phyloP scores from a whole-genome alignment of 106 monocot species.

The Dendrobium nobile region DNA sequence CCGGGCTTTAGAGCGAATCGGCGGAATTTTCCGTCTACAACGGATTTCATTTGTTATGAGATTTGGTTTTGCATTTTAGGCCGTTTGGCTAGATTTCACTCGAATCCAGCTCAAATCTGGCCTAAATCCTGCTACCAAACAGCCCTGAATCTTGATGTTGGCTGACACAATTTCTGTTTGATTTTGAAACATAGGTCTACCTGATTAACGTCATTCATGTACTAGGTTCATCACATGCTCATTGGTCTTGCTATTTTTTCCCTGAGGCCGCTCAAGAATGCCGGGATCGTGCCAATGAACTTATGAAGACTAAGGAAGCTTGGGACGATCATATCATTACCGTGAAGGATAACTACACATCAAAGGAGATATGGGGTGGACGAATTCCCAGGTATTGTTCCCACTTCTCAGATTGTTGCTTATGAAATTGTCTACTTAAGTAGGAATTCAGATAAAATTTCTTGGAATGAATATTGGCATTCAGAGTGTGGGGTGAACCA shows the following conservation, averaged over 20 bases:
- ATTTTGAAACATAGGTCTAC: background rate
- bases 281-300: constrained; percentile 38
- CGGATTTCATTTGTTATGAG: too few species aligned
- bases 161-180: background rate
- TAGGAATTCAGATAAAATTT: background rate
- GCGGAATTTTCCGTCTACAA: too few species aligned
- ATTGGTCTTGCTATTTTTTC: constrained; percentile 94
- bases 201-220: background rate
- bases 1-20: too few species aligned
- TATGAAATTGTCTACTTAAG: background rate
- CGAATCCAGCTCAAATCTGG: too few species aligned
- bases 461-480: background rate
- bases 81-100: too few species aligned
- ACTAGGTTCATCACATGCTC: constrained; percentile 58
- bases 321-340: constrained; percentile 43
- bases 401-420: background rate
- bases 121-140: too few species aligned
- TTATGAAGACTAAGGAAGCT: constrained; percentile 55
- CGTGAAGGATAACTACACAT: constrained; percentile 72
- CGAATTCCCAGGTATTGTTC: constrained; percentile 50
- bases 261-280: constrained; percentile 73
- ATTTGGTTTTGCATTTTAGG: too few species aligned
- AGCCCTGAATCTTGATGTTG: background rate
- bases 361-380: constrained; percentile 81
- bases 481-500: constrained; percentile 72